phyloP scores from a whole-genome alignment of 805 yeast species.

The Grigorovia yakushimaensis region DNA sequence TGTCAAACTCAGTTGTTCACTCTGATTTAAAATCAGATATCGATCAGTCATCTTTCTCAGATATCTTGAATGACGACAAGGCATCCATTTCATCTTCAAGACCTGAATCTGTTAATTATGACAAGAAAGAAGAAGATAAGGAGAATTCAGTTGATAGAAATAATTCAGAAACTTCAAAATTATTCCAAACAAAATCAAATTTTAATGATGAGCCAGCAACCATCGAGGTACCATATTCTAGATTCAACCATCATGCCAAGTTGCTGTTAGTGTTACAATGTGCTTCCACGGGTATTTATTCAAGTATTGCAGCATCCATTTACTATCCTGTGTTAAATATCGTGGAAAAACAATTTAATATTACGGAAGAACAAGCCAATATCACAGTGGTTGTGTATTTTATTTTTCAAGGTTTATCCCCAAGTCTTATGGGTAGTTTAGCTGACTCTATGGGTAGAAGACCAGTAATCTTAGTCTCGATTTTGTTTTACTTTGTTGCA shows the following conservation, averaged over 20 bases:
- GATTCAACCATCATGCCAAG: conserved; percentile 36
- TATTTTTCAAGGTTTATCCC: conserved; percentile 67
- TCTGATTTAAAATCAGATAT: background rate
- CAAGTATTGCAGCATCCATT: conserved; percentile 65
- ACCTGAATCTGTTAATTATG: background rate
- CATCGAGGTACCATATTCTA: conserved; percentile 33
- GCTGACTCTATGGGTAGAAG: conserved; percentile 69
- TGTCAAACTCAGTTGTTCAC: background rate
- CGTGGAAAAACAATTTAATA: conserved; percentile 44
- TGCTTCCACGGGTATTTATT: conserved; percentile 48
- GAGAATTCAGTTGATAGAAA: background rate
- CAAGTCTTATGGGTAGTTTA: conserved; percentile 55
- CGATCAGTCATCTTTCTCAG: background rate
- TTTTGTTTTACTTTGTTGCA: conserved; percentile 47
- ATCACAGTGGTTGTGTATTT: conserved; percentile 69
- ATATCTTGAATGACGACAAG: background rate
- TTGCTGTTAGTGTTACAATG: conserved; percentile 32
- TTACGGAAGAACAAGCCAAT: conserved; percentile 50
- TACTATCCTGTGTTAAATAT: conserved; percentile 69
- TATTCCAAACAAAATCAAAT: conserved; percentile 4
- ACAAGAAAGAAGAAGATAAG: background rate
- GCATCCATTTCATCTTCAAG: background rate
- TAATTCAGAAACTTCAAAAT: background rate
- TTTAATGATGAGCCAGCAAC: conserved; percentile 6
- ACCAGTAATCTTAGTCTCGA: conserved; percentile 49